Base-by-base conservation (phyloP, 345 rosid genomes). In the Populus davidiana region DNA sequence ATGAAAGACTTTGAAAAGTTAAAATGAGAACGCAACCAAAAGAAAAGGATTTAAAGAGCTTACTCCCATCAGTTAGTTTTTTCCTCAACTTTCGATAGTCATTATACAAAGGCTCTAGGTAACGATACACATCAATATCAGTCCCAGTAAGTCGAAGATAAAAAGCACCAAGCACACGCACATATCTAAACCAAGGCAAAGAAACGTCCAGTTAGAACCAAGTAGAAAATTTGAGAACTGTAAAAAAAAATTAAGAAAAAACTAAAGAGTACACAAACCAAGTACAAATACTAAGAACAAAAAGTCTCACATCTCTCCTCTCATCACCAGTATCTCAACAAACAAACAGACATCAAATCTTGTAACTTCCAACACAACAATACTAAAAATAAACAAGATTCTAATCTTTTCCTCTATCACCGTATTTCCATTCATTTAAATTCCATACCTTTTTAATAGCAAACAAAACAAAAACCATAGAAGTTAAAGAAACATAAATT, bases 161-260 rank as follows among this genome's bases (percentile, higher is more conserved):
- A 71, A 96, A 93, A 66, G 97, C 99, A 78, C 98, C 98, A 21
- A 93, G 95, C 3, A 92, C 81, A 23, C 97, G 92, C 20, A 94
- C 94, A 78, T 94, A 94, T 72, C 96, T 94, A 82, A 80, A 84
- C n/a, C 56, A 63, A 72, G 25, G 31, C 16, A 43, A 31, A 7
- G 27, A 56, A 21, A 56, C 4, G 5, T n/a, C 63, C 63, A 56
- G 23, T 56, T 56, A n/a, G 3, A n/a, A 8, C 10, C 10, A 10
- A 9, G 27, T 8, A 56, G 27, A n/a, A 56, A 56, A 3, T 21
- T 8, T 56, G 27, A 21, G 11, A n/a, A n/a, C 5, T 56, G 25
- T 54, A 54, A 56, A n/a, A 56, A 56, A 50, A 18, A 44, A 39
- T 39, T 39, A 39, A 31, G 33, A 38, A 38, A 16, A 21, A n/a